Evolutionary conservation across 2,329 filamentous ascomycete species (phyloP), one percentile per base, ranked within the genome.

Genomic region (Tolypocladium paradoxum): DNA sequence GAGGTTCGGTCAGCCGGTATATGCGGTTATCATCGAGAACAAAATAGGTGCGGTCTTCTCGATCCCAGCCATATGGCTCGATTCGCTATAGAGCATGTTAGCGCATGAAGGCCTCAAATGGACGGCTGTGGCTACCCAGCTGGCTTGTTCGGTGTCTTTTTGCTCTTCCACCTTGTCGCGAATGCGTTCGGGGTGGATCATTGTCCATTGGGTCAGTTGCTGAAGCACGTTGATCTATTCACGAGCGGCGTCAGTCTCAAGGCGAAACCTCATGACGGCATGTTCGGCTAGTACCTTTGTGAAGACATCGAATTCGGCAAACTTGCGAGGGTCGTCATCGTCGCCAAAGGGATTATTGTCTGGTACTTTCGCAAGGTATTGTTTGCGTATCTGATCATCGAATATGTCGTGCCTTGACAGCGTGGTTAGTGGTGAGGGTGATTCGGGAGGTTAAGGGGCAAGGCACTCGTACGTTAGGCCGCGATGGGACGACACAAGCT

Each of bases 1-100:
- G 81, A 29, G 86, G 79, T 55, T 95, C 88, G n/a, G 88, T 90
- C 56, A 87, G 78, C 53, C 91, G 87, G 67, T 99, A 99, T 43
- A 99, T 76, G 57, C 93, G 82, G 62, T 96, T 95, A 66, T 99
- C 93, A 62, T 97, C 92, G 4, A 99, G 79, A 3, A 97, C 85
- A 64, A 87, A 95, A 65, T 97, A 95, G 36, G 84, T 84, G 37
- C 90, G 85, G 58, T 95, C 91, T 48, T 96, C 78, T 24, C 83
- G 78, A 67, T 99, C 93, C 83, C 90, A 97, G 11, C 93, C 93
- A 57, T 87, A 84, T 0, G 88, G 86, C 63, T 92, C 88, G 59
- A 93, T 90, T 55, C 84, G 76, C 83, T 86, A 51, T 9, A 22
- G 27, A 6, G 16, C 22, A 8, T 24, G 43, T 68, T 53, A 67